Base-by-base conservation (phyloP, 192 early-diverging fungal genomes). In the Allomyces macrogynus region DNA sequence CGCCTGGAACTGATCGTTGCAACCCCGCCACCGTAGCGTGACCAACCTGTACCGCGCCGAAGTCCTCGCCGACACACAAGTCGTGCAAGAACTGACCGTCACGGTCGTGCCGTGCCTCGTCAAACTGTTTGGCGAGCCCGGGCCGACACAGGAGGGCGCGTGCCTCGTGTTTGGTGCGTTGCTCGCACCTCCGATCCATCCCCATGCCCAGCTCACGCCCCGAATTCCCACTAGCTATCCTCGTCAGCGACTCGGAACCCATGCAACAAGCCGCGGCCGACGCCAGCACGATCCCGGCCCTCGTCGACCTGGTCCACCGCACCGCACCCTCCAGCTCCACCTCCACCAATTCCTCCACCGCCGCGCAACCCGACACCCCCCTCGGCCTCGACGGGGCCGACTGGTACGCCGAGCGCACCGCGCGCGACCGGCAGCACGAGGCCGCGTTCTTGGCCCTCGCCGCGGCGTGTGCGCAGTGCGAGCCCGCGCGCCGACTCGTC, bases 401-500 rank as follows among this genome's bases (percentile, higher is more conserved):
- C 32, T 40, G 32, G 49, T 14, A 14, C 16, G 16, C 49, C 49
- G 20, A n/a, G 49, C 49, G 20, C 49, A n/a, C 49, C 49, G 49
- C 49, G 12, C 49, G 16, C 49, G 49, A 57, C 49, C 49, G 49
- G 49, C 49, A 57, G 49, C 49, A n/a, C 49, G 49, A 57, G 49
- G 49, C 49, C 9, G 49, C 49, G 9, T 5, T 57, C 9, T 10
- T 57, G 9, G 49, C 49, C 0, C 16, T n/a, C 1, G 49, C 49
- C 12, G 49, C 49, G 16, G 49, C 16, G 20, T 57, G 49, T 20
- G 49, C 49, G 49, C 16, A 14, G 49, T 57, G 16, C 49, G 49
- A 57, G 49, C 49, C 16, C 9, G 49, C 49, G 49, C 49, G 49
- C 0, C 12, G 16, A 3, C 3, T n/a, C 68, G 85, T 86, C 12